Evolutionary conservation across 352 stramenopile genomes (phyloP).

Genomic region (Phytopythium boreale): DNA sequence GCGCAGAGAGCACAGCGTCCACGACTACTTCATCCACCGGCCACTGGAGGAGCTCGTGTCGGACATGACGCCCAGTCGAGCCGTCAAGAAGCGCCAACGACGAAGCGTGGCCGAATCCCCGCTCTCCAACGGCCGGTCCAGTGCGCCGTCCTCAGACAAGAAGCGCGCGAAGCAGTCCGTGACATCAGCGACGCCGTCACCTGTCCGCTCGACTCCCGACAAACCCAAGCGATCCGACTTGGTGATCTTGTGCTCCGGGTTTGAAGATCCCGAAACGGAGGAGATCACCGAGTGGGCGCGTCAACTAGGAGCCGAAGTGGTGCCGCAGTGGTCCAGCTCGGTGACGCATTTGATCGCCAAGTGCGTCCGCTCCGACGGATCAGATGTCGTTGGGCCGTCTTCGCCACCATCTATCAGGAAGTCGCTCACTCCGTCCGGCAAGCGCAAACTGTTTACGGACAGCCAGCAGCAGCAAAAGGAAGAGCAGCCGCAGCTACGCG

Average conservation of each 20-base stretch:
- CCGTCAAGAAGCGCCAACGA: conserved; percentile 22
- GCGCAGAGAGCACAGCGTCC: conserved; percentile 26
- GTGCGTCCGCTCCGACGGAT: conserved; percentile 45
- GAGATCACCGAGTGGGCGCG: conserved; percentile 47
- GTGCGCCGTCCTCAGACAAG: conserved; percentile 5
- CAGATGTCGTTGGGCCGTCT: neutral
- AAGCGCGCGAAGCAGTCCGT: conserved; percentile 15
- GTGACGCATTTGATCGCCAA: conserved; percentile 86
- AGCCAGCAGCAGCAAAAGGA: conserved; percentile 13
- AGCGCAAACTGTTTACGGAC: conserved; percentile 50
- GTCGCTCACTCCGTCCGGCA: conserved; percentile 15
- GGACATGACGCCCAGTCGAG: conserved; percentile 37
- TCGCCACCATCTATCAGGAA: neutral
- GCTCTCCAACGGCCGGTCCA: neutral
- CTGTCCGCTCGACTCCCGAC: neutral
- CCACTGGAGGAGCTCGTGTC: conserved; percentile 33
- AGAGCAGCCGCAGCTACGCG: neutral
- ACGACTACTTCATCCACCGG: conserved; percentile 35
- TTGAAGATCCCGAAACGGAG: conserved; percentile 35
- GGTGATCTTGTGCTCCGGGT: conserved; percentile 61
- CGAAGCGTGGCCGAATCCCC: conserved; percentile 8
- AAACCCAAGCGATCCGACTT: conserved; percentile 34
- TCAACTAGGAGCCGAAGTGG: conserved; percentile 40
- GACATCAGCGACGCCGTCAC: conserved; percentile 10
- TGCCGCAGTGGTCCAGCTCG: conserved; percentile 41